Evolutionary conservation across 768 basidiomycete species (phyloP).

Genomic region (Nidularia sp.): DNA sequence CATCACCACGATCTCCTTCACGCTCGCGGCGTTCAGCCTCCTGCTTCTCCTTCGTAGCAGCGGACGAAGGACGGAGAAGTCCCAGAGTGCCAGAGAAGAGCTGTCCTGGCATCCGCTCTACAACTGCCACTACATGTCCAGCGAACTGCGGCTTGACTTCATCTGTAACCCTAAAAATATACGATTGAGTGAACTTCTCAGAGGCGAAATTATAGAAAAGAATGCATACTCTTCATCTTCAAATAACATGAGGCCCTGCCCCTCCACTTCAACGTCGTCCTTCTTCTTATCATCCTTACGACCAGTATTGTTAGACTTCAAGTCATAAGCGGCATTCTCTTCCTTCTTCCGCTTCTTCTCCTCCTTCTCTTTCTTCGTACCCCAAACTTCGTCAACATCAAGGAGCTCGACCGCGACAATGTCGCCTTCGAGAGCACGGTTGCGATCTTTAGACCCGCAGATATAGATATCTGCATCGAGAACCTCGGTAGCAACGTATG

Average conservation of each 20-base stretch:
- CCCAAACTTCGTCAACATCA: constrained; percentile 97
- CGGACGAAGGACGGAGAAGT: constrained; percentile 90
- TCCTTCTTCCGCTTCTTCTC: constrained; percentile 99
- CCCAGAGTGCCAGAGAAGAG: constrained; percentile 97
- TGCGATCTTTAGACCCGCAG: constrained; percentile 97
- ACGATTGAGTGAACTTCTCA: constrained; percentile 2
- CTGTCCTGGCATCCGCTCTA: constrained; percentile 98
- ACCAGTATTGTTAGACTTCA: constrained; percentile 57
- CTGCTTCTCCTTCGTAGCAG: constrained; percentile 98
- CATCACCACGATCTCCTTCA: constrained; percentile 88
- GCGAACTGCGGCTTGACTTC: constrained; percentile 98
- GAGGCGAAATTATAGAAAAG: background rate
- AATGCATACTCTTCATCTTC: constrained; percentile 88
- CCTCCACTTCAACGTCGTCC: constrained; percentile 99
- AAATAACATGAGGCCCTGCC: constrained; percentile 93
- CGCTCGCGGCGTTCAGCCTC: constrained; percentile 97
- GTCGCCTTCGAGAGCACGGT: constrained; percentile 96
- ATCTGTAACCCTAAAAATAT: constrained; percentile 74
- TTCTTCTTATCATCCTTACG: constrained; percentile 99
- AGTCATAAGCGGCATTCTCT: constrained; percentile 93
- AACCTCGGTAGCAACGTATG: constrained; percentile 97
- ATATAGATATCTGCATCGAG: constrained; percentile 99
- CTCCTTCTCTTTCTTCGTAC: constrained; percentile 99
- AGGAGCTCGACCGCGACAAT: constrained; percentile 97
- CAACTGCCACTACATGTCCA: constrained; percentile 99